These are phyloP conservation scores for Cenchrus fungigraminus DNA, from an alignment of 176 grass and related monocot genomes.

Conservation along the genomic window DNA sequence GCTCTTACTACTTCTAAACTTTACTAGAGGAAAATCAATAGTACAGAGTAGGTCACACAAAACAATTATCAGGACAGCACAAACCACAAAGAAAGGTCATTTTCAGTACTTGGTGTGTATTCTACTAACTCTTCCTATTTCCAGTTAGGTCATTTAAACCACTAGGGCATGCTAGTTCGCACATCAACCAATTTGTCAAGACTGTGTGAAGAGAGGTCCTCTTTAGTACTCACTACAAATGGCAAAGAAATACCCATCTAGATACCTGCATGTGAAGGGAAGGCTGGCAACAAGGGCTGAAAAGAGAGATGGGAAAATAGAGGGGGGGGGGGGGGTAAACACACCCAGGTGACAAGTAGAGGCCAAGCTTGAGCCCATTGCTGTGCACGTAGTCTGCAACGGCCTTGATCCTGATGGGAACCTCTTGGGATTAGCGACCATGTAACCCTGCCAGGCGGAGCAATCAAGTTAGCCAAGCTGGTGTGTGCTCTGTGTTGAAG, in stretches of 20 bases:
- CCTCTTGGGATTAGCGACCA: constrained; percentile 60
- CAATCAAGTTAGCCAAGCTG: too few species aligned
- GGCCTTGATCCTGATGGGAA: constrained; percentile 79
- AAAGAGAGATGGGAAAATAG: too few species aligned
- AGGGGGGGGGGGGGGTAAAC: too few species aligned
- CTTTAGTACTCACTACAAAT: too few species aligned
- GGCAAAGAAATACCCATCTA: too few species aligned
- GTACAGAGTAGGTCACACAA: neutral
- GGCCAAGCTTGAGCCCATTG: constrained; percentile 90
- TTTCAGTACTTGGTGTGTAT: neutral
- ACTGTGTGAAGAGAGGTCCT: too few species aligned
- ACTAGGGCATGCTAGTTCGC: neutral
- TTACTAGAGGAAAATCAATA: neutral
- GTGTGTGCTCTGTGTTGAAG: too few species aligned
- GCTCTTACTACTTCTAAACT: neutral
- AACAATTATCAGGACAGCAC: neutral
- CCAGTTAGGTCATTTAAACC: neutral
- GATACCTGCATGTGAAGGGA: too few species aligned
- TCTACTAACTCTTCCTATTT: neutral
- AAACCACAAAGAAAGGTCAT: constrained; percentile 1
- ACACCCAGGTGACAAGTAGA: constrained; percentile 47
- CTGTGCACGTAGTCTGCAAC: constrained; percentile 83
- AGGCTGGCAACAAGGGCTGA: too few species aligned
- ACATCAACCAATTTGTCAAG: neutral
- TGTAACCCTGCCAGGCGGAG: constrained; percentile 48